Evolutionary conservation across 2,329 filamentous ascomycete genomes (phyloP), one percentile per base, ranked within the genome.

Genomic region (Trichoderma koningii): DNA sequence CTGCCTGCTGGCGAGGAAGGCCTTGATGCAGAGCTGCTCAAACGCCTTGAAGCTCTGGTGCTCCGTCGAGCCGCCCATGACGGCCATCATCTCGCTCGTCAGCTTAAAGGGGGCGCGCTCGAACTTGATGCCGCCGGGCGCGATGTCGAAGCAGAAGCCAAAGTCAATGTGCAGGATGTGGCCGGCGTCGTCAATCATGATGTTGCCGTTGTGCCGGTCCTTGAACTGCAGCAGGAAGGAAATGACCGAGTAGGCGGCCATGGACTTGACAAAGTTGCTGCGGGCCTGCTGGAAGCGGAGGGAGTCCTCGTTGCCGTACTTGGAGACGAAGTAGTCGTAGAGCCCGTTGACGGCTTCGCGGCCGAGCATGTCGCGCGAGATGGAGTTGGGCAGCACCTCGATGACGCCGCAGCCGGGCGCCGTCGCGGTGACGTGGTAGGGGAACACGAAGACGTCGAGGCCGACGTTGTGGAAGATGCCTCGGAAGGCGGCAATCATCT

Each of bases 151-250:
- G 80, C 94, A 98, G 85, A 99, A 99, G 10, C 95, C 95, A 74
- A 99, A 99, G 76, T 99, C 95, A 71, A 99, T 98, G 80, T 99
- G 95, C 62, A 99, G 86, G 73, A 99, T 97, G 78, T 99, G 95
- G 4, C 96, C 95, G 0, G 90, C 91, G 73, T 97, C 94, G 76
- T 99, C 94, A 68, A 99, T 89, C 96, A 99, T 99, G 81, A 99
- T 99, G 81, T 99, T 99, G 68, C 95, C 95, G 76, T 99, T 99
- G 80, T 99, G 95, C 3, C 95, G 89, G 76, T 99, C 95, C 78
- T 99, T 99, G 88, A 99, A 98, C 74, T 99, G 96, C 44, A 99
- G 82, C 15, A 99, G 83, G 80, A 96, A 99, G 0, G 92, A 96
- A 69, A 99, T 98, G 72, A 99, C 89, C 19, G 91, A 96, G 81